Conservation (phyloP, 192 early-diverging fungal species). For the Spizellomyces sp. region DNA sequence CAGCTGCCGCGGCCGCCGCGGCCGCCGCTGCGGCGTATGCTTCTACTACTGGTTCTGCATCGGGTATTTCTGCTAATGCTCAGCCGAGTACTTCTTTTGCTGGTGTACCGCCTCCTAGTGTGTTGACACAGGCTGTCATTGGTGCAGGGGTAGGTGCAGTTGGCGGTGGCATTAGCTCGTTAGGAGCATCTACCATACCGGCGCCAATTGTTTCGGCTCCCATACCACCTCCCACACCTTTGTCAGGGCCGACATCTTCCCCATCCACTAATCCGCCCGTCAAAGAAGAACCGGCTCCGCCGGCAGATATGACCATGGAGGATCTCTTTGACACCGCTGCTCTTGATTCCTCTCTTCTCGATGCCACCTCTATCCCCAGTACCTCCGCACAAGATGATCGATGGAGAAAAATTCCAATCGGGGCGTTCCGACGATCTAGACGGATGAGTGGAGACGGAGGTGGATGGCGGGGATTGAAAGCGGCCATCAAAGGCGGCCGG, state of each 20-base stretch:
- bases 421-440: slow-evolving; percentile 33
- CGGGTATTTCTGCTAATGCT: not conserved
- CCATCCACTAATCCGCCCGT: not conserved
- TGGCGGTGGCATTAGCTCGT: not conserved
- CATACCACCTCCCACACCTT: not conserved
- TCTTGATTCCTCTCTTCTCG: not conserved
- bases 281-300: not conserved
- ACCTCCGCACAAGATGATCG: slow-evolving; percentile 12
- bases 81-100: not conserved
- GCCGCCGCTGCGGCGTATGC: slow-evolving; percentile 5
- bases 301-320: slow-evolving; percentile 15
- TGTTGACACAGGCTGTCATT: slow-evolving; percentile 11
- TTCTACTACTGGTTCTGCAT: not conserved
- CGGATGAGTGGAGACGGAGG: not conserved
- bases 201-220: slow-evolving; percentile 1
- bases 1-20: slow-evolving; percentile 14
- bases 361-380: not conserved
- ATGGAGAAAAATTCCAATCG: slow-evolving; percentile 37
- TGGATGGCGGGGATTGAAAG: not conserved
- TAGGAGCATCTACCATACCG: not conserved
- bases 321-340: slow-evolving; percentile 19
- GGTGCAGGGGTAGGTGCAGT: not conserved
- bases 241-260: slow-evolving; percentile 3
- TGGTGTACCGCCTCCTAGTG: slow-evolving; percentile 6
- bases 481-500: not conserved